Conservation (phyloP, 768 basidiomycete species). For the Amyloporia xantha region DNA sequence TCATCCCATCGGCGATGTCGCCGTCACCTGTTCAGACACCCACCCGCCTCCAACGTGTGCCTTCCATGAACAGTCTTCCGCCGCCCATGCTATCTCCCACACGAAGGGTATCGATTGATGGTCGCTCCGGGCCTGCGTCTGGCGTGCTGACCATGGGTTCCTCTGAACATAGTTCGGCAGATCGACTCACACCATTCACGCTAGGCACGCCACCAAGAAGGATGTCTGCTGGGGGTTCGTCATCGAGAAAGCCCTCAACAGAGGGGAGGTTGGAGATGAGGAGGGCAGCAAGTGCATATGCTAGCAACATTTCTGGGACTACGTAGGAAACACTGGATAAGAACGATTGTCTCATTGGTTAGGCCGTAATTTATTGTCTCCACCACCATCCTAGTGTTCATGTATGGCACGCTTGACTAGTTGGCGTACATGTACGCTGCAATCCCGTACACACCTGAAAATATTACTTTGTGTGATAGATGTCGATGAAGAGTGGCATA, state of each 20-base stretch:
- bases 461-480: too few relatives aligned
- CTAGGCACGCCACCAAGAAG: slow-evolving; percentile 38
- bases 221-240: neutral
- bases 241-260: neutral
- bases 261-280: slow-evolving; percentile 15
- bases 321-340: slow-evolving; percentile 2
- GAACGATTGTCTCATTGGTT: neutral
- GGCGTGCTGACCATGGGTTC: neutral
- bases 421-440: too few relatives aligned
- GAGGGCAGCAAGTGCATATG: slow-evolving; percentile 13
- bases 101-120: slow-evolving; percentile 18
- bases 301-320: neutral
- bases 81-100: slow-evolving; percentile 18
- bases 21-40: slow-evolving; percentile 13
- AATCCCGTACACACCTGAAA: too few relatives aligned
- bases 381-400: too few relatives aligned
- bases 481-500: too few relatives aligned
- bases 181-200: slow-evolving; percentile 23
- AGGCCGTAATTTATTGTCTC: neutral
- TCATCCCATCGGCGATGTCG: slow-evolving; percentile 6
- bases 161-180: neutral
- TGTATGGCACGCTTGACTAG: too few relatives aligned
- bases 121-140: neutral
- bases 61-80: slow-evolving; percentile 11
- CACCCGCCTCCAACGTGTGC: slow-evolving; percentile 12